Base-by-base conservation (phyloP, 768 basidiomycete species). In the Leccinum sublutescens region DNA sequence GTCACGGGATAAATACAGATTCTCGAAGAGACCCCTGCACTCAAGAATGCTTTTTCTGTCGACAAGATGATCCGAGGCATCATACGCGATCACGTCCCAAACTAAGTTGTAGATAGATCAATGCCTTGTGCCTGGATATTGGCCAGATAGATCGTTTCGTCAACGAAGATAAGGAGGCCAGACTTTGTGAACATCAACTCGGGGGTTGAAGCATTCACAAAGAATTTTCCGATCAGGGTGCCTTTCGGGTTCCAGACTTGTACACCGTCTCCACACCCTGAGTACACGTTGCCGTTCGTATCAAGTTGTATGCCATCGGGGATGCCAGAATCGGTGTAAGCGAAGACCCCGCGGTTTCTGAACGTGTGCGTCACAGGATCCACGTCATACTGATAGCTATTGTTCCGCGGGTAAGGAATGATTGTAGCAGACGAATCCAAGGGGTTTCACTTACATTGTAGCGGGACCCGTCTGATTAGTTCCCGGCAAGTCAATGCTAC, bases 231-330 rank as follows among this genome's bases (percentile, higher is more conserved):
- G 1, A 89, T 73, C 1, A 89, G 76, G 0, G 77, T 80, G 1
- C 87, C 86, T 17, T 79, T 65, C 6, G 75, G 52, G 63, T 81
- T 78, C 80, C 83, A 85, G 5, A 87, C 85, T 25, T 89, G 82
- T 0, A 83, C 80, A 40, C 88, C 88, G 55, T 90, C 89, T n/a
- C 83, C 87, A 57, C 82, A 83, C 2, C 84, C 85, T 1, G 84
- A 75, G 66, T 84, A 91, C 0, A 91, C 81, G 61, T 90, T 89
- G 0, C 86, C 86, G 0, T 78, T 69, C 4, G 74, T 74, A 64
- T 91, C 89, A 1, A 87, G 76, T 64, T 86, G 83, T 10, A 89
- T 71, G 11, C 88, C 88, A 59, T 90, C 88, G 6, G 87, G 82
- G 31, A 85, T 72, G 1, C 87, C 89, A 21, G 85, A 77, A 59